These are phyloP conservation scores for Sanguinoderma infundibulare DNA, from an alignment of 1,284 basidiomycete genomes.

Conservation along the genomic window DNA sequence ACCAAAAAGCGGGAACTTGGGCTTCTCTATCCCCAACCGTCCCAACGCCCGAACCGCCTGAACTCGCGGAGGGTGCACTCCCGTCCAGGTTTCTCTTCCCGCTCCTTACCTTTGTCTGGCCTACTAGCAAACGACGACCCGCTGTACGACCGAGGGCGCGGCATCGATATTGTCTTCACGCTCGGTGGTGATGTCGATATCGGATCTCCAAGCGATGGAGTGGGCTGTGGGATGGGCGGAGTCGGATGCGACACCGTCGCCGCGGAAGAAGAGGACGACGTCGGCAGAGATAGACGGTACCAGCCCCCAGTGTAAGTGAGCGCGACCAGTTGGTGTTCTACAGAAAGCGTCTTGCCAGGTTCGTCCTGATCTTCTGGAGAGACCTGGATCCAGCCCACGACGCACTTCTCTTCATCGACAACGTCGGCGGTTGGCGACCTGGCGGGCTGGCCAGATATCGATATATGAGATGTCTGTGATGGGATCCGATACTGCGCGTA, in stretches of 20 bases:
- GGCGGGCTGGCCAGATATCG: slow-evolving; percentile 62
- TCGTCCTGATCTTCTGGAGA: slow-evolving; percentile 45
- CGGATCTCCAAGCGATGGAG: slow-evolving; percentile 21
- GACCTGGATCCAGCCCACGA: slow-evolving; percentile 82
- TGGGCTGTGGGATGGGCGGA: slow-evolving; percentile 17
- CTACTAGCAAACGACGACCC: slow-evolving; percentile 53
- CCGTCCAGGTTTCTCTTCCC: slow-evolving; percentile 61
- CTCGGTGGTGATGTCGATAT: slow-evolving; percentile 46
- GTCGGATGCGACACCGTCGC: slow-evolving; percentile 29
- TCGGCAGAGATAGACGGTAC: slow-evolving; percentile 84
- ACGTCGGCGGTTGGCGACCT: slow-evolving; percentile 64
- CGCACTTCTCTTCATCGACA: slow-evolving; percentile 82
- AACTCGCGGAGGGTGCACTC: slow-evolving; percentile 77
- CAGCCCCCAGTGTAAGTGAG: slow-evolving; percentile 91
- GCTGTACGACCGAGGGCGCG: slow-evolving; percentile 55
- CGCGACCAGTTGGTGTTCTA: slow-evolving; percentile 82
- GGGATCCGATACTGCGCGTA: slow-evolving; percentile 94
- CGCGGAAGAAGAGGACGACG: slow-evolving; percentile 36
- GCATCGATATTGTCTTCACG: slow-evolving; percentile 38
- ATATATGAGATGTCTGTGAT: slow-evolving; percentile 78
- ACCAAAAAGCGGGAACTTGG: background rate
- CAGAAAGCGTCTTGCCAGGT: slow-evolving; percentile 26
- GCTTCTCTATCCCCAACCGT: slow-evolving; percentile 74
- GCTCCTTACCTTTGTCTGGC: slow-evolving; percentile 64
- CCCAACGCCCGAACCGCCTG: slow-evolving; percentile 81